These are phyloP conservation scores for Tulasnella calospora DNA, from an alignment of 768 basidiomycete genomes.

Conservation along the genomic window DNA sequence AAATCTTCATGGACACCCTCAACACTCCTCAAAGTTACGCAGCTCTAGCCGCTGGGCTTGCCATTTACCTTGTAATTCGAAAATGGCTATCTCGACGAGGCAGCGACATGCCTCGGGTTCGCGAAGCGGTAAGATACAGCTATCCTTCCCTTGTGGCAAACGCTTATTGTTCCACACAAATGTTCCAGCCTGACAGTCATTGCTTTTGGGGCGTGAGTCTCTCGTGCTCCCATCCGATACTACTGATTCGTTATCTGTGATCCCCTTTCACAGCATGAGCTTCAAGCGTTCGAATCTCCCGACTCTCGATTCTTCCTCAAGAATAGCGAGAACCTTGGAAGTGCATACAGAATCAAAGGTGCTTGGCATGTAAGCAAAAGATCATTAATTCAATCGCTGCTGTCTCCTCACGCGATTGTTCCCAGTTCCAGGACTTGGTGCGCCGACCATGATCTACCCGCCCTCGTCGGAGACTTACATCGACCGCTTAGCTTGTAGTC, in stretches of 20 bases:
- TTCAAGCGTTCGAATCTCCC: conserved; percentile 22
- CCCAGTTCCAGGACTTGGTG: background rate
- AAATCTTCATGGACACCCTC: background rate
- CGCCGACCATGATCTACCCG: conserved; percentile 6
- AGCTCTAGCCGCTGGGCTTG: background rate
- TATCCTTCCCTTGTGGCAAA: background rate
- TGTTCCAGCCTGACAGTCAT: background rate
- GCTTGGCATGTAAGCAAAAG: background rate
- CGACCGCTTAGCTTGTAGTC: conserved; percentile 29
- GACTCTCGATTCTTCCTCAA: conserved; percentile 29
- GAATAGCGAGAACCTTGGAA: background rate
- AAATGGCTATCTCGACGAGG: background rate
- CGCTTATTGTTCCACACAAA: background rate
- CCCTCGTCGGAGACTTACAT: conserved; percentile 1
- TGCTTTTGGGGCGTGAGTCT: conserved; percentile 29
- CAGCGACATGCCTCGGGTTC: background rate
- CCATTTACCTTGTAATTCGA: background rate
- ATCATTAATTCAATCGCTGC: background rate
- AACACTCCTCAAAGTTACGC: background rate
- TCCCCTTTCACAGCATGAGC: conserved; percentile 25
- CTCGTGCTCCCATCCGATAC: background rate
- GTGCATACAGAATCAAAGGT: background rate
- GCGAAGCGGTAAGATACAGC: background rate
- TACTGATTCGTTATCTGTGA: background rate
- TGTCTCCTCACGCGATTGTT: background rate